Base-by-base conservation (phyloP, 306 rosid species). In the Fragaria ananassa region DNA sequence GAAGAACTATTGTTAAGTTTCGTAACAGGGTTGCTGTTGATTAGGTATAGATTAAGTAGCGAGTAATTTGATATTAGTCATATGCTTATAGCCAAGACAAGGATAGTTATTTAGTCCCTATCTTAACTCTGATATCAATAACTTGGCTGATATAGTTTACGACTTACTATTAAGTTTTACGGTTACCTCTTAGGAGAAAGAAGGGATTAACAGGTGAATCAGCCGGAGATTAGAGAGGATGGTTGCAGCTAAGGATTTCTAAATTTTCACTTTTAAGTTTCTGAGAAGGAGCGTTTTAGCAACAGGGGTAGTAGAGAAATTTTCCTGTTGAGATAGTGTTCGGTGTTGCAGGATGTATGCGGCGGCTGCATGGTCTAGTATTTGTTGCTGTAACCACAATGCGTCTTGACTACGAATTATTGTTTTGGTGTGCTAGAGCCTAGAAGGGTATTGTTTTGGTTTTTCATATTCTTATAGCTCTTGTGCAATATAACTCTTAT, bases 301-400 rank as follows among this genome's bases (percentile, higher is more conserved):
- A 57, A 1, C 8, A 47, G 74, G 35, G 57, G 6, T 41, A 27
- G 51, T 64, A 65, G 31, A 29, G 14, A 62, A 72, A 10, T 56
- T 44, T 4, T 54, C n/a, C 10, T 44, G 47, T 53, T 23, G 53
- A 68, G 68, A 39, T 37, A 41, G 54, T 50, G 54, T 66, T 39
- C 42, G 21, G 37, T 49, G 70, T 61, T 47, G 76, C 10, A 62
- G 41, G 76, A 37, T 50, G 72, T 18, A 7, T 37, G 61, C 50
- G 6, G 56, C 61, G 18, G 14, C 72, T 35, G 62, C 18, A 50
- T 37, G 71, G 37, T 41, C 17, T 60, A 54, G 67, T 49, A 3
- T 41, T 12, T 23, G 23, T 18, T 62, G 8, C 14, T 23, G 10
- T 42, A 35, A 39, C 23, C 76, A 21, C 7, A 39, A 25, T 8